These are phyloP conservation scores for Phylloporus sp. DNA, from an alignment of 768 basidiomycete species.

Conservation along the genomic window DNA sequence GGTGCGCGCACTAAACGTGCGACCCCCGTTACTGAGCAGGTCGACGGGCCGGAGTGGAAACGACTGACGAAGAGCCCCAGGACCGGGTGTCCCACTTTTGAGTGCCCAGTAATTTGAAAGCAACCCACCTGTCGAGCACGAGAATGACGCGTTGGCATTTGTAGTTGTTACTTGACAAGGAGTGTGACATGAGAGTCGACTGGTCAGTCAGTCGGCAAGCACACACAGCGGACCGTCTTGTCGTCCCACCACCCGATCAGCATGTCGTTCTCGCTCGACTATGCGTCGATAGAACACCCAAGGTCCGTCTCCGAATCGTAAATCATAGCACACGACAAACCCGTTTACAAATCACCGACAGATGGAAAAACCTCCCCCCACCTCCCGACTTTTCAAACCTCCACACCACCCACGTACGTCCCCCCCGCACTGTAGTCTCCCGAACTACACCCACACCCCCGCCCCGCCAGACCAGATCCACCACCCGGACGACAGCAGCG, in stretches of 20 bases:
- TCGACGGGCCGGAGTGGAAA: no score
- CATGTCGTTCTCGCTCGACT: conserved; percentile 30
- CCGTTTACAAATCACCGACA: conserved; percentile 17
- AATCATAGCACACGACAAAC: not conserved
- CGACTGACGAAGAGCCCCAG: no score
- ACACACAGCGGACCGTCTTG: no score
- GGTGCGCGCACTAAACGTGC: no score
- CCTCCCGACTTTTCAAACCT: conserved; percentile 64
- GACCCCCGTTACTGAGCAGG: no score
- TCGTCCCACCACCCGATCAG: not conserved
- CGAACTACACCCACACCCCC: not conserved
- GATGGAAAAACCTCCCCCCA: conserved; percentile 60
- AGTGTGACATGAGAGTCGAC: no score
- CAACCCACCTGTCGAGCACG: no score
- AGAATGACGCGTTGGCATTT: no score
- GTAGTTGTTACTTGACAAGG: no score
- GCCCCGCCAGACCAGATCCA: conserved; percentile 38
- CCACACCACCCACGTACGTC: conserved; percentile 27
- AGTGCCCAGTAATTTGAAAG: no score
- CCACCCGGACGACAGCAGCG: conserved; percentile 34
- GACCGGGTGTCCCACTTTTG: no score
- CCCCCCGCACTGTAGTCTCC: not conserved
- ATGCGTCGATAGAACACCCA: conserved; percentile 28
- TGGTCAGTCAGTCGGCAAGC: no score
- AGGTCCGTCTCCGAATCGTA: conserved; percentile 11